A percentile compares a stretch with the other conserved stretches of the same genome.
These are phyloP conservation scores for Ramalina intermedia DNA, from an alignment of 495 filamentous ascomycete genomes.

Conservation along the genomic window DNA sequence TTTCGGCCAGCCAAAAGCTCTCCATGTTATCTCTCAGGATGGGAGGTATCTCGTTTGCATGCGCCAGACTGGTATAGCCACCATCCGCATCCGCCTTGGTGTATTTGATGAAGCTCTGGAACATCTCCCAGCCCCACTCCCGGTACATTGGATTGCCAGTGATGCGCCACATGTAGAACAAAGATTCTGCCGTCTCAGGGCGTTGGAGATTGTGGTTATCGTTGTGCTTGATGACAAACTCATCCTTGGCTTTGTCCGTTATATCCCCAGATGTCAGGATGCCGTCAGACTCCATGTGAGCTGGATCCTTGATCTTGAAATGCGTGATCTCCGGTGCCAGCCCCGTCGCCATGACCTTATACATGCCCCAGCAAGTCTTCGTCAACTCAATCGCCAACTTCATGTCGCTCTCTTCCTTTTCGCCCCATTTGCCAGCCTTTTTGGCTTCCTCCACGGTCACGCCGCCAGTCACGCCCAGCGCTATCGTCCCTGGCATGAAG, in stretches of 20 bases:
- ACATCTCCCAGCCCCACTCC: slow-evolving; percentile 98
- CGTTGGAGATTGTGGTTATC: slow-evolving; percentile 92
- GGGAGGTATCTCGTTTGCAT: slow-evolving; percentile 57
- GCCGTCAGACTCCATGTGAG: slow-evolving; percentile 37
- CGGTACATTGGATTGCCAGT: slow-evolving; percentile 84
- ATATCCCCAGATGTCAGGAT: slow-evolving; percentile 30
- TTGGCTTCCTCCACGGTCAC: slow-evolving; percentile 57
- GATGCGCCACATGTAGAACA: slow-evolving; percentile 98
- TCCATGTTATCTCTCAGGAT: slow-evolving; percentile 69
- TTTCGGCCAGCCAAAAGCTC: slow-evolving; percentile 95
- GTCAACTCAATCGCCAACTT: slow-evolving; percentile 73
- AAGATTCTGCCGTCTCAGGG: slow-evolving; percentile 84
- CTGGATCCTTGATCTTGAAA: slow-evolving; percentile 59
- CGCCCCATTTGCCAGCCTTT: slow-evolving; percentile 53
- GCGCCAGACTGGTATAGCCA: slow-evolving; percentile 68
- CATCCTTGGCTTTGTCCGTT: slow-evolving; percentile 45
- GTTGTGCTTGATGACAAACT: slow-evolving; percentile 57
- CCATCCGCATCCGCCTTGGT: slow-evolving; percentile 51
- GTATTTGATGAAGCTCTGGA: slow-evolving; percentile 76
- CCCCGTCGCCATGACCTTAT: slow-evolving; percentile 71
- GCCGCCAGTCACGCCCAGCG: slow-evolving; percentile 74
- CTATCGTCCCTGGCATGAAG: slow-evolving; percentile 94
- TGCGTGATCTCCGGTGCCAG: slow-evolving; percentile 87
- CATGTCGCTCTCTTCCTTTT: slow-evolving; percentile 75
- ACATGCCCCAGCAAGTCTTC: slow-evolving; percentile 97